Evolutionary conservation across 176 grass and related monocot genomes (phyloP).

Genomic region (Zoysia pacifica): DNA sequence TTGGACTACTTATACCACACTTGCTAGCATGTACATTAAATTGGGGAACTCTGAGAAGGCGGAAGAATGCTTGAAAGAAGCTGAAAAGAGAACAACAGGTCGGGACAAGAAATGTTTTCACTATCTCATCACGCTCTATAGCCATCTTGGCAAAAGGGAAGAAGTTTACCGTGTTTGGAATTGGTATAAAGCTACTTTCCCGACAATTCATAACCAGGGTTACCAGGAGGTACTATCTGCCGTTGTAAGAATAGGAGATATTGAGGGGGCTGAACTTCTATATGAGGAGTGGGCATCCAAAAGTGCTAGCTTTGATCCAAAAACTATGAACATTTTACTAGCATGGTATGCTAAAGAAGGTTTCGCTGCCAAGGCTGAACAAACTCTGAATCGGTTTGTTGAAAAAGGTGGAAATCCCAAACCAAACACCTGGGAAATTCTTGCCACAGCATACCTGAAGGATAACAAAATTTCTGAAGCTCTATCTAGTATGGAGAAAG

Average conservation of each 20-base stretch:
- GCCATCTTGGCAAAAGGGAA: constrained; percentile 73
- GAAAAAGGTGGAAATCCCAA: constrained; percentile 85
- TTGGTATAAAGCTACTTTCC: constrained; percentile 87
- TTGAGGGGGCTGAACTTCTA: constrained; percentile 78
- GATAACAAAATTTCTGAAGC: constrained; percentile 63
- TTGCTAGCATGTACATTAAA: constrained; percentile 86
- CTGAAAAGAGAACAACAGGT: constrained; percentile 78
- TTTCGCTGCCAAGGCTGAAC: constrained; percentile 55
- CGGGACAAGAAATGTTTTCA: constrained; percentile 75
- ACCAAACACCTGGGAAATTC: constrained; percentile 71
- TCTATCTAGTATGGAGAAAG: constrained; percentile 66
- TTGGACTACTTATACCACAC: constrained; percentile 86
- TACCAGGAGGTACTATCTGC: constrained; percentile 71
- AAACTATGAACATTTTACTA: constrained; percentile 76
- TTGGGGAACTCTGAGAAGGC: constrained; percentile 68
- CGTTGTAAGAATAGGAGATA: constrained; percentile 72
- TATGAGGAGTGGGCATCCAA: constrained; percentile 79
- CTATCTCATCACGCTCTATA: constrained; percentile 78
- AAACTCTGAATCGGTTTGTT: constrained; percentile 58
- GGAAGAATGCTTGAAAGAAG: constrained; percentile 71
- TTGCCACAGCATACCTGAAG: constrained; percentile 70
- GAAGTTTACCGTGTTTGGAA: constrained; percentile 88
- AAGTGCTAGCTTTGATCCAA: constrained; percentile 67
- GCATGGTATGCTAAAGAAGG: constrained; percentile 78
- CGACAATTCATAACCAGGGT: constrained; percentile 69